Percentiles rank a stretch among this genome's conserved stretches.
Evolutionary conservation across 768 basidiomycete species (phyloP).

Genomic region (Amanita inopinata): DNA sequence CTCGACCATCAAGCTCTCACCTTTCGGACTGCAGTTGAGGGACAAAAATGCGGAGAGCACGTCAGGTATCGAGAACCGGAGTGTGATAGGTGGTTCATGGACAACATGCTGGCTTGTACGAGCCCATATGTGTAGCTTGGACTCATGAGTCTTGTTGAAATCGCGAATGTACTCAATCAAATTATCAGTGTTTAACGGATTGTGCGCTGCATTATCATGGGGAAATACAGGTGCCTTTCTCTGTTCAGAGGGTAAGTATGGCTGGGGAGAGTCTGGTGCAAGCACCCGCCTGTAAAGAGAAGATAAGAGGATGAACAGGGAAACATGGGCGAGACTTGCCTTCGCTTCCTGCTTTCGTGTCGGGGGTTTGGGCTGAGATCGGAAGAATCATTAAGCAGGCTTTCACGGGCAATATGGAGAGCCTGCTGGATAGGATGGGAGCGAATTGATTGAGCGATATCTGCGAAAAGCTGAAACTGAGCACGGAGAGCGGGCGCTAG

Average conservation of each 20-base stretch:
- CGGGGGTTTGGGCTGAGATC: conserved; percentile 36
- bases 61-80: conserved; percentile 56
- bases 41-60: conserved; percentile 59
- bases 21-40: conserved; percentile 26
- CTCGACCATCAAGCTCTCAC: conserved; percentile 39
- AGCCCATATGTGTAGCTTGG: conserved; percentile 49
- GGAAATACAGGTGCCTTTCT: conserved; percentile 34
- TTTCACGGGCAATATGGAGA: conserved; percentile 42
- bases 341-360: conserved; percentile 45
- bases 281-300: conserved; percentile 30
- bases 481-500: conserved; percentile 19
- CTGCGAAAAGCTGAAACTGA: conserved; percentile 38
- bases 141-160: conserved; percentile 39
- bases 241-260: conserved; percentile 38
- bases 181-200: conserved; percentile 32
- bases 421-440: conserved; percentile 51
- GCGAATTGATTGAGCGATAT: conserved; percentile 35
- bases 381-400: conserved; percentile 41
- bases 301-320: background rate
- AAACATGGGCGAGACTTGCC: conserved; percentile 27
- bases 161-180: conserved; percentile 46
- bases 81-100: conserved; percentile 25
- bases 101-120: conserved; percentile 17
- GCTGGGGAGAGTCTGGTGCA: conserved; percentile 53
- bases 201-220: conserved; percentile 22